Evolutionary conservation across 1,284 basidiomycete species (phyloP).

Genomic region (Irpex sp.): DNA sequence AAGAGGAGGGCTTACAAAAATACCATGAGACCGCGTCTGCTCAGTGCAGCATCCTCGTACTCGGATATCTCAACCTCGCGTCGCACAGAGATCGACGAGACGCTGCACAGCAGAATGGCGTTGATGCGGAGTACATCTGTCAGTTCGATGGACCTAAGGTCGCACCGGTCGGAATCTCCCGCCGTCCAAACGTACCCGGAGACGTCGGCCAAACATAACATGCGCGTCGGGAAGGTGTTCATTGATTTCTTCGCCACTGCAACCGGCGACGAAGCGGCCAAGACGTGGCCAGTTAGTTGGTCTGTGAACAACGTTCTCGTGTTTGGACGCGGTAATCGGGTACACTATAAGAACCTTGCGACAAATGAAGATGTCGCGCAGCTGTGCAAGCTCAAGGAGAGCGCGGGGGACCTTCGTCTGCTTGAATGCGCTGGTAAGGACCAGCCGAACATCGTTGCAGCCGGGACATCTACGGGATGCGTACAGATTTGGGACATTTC

Average conservation of each 20-base stretch:
- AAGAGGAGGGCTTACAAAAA: neutral
- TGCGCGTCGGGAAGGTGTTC: slow-evolving; percentile 24
- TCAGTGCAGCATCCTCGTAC: slow-evolving; percentile 8
- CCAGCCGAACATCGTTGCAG: slow-evolving; percentile 37
- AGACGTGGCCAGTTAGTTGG: slow-evolving; percentile 36
- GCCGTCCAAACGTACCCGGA: slow-evolving; percentile 12
- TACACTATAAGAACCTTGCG: slow-evolving; percentile 47
- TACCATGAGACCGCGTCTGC: slow-evolving; percentile 2
- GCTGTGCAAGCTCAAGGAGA: slow-evolving; percentile 46
- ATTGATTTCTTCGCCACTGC: slow-evolving; percentile 36
- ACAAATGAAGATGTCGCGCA: slow-evolving; percentile 42
- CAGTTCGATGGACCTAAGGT: slow-evolving; percentile 3
- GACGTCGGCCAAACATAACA: slow-evolving; percentile 14
- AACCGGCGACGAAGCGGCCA: slow-evolving; percentile 10
- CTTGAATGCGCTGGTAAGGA: slow-evolving; percentile 39
- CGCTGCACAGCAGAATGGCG: slow-evolving; percentile 1
- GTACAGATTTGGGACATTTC: slow-evolving; percentile 52
- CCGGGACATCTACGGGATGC: slow-evolving; percentile 44
- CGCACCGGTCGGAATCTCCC: slow-evolving; percentile 14
- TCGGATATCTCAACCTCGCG: slow-evolving; percentile 3
- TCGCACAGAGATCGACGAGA: slow-evolving; percentile 3
- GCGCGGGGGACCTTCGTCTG: slow-evolving; percentile 39
- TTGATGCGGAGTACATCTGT: slow-evolving; percentile 9
- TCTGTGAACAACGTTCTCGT: slow-evolving; percentile 40
- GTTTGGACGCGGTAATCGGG: slow-evolving; percentile 49